Evolutionary conservation across 1,284 basidiomycete species (phyloP).

Genomic region (Peniophora sp.): DNA sequence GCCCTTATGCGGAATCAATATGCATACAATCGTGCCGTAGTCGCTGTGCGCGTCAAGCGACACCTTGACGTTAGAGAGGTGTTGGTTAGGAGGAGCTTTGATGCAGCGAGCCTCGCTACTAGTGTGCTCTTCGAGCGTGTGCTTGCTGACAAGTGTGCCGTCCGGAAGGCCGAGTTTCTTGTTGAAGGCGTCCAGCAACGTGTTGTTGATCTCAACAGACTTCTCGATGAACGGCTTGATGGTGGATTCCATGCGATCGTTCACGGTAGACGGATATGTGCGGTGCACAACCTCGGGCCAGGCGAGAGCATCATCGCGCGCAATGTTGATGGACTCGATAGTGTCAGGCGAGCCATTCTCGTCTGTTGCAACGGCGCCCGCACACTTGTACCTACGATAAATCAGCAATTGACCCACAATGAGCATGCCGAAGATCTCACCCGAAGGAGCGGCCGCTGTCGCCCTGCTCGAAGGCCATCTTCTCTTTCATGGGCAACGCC

Average conservation of each 20-base stretch:
- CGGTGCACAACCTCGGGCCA: slow-evolving; percentile 3
- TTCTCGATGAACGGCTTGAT: slow-evolving; percentile 8
- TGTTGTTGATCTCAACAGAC: slow-evolving; percentile 11
- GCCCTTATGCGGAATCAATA: background rate
- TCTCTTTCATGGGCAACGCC: slow-evolving; percentile 51
- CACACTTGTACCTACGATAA: slow-evolving; percentile 13
- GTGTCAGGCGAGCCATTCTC: slow-evolving; percentile 16
- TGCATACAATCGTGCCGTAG: slow-evolving; percentile 11
- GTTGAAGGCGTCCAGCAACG: slow-evolving; percentile 15
- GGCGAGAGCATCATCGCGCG: slow-evolving; percentile 10
- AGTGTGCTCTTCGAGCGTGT: background rate
- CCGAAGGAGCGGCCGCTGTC: slow-evolving; percentile 57
- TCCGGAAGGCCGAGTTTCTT: slow-evolving; percentile 12
- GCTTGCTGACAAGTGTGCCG: slow-evolving; percentile 8
- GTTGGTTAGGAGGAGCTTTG: background rate
- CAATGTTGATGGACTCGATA: slow-evolving; percentile 15
- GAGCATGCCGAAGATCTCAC: slow-evolving; percentile 18
- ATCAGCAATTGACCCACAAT: background rate
- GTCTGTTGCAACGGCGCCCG: slow-evolving; percentile 16
- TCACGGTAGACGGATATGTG: slow-evolving; percentile 6
- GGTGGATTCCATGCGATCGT: slow-evolving; percentile 5
- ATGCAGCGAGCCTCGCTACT: background rate
- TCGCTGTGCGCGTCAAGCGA: slow-evolving; percentile 11
- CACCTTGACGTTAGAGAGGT: slow-evolving; percentile 3
- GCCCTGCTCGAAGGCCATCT: slow-evolving; percentile 60